These are phyloP conservation scores for Apiotrichum mycotoxinovorans DNA, from an alignment of 1,284 basidiomycete genomes.

Conservation along the genomic window DNA sequence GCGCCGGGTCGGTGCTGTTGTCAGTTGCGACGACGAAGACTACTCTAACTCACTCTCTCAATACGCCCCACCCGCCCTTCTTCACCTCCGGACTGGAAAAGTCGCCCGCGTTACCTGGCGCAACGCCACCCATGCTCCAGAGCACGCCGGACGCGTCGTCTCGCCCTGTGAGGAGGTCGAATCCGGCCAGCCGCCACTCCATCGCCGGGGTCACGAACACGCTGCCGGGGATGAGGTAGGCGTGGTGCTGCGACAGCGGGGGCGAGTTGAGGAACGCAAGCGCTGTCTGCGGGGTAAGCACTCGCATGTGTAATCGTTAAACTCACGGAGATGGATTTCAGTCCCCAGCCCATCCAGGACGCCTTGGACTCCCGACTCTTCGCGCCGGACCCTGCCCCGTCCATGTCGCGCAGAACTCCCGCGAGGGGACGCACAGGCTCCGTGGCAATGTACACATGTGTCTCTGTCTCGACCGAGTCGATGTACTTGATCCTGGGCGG, in stretches of 20 bases:
- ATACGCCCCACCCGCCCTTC: conserved; percentile 74
- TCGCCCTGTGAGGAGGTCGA: conserved; percentile 70
- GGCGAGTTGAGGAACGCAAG: conserved; percentile 86
- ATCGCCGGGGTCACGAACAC: conserved; percentile 79
- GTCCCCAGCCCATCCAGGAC: conserved; percentile 91
- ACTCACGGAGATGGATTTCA: conserved; percentile 82
- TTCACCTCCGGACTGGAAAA: conserved; percentile 80
- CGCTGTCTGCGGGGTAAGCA: conserved; percentile 61
- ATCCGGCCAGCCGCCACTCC: conserved; percentile 94
- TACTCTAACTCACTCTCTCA: conserved; percentile 67
- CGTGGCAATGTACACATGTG: conserved; percentile 85
- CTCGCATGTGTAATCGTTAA: neutral
- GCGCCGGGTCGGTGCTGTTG: conserved; percentile 65
- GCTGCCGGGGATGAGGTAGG: conserved; percentile 64
- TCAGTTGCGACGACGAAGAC: too few species aligned
- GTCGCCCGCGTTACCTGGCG: conserved; percentile 60
- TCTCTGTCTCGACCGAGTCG: conserved; percentile 85
- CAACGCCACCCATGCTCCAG: conserved; percentile 67
- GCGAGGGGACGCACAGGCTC: conserved; percentile 81
- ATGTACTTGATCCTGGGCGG: conserved; percentile 71
- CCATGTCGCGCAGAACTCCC: conserved; percentile 62
- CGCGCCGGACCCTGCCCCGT: conserved; percentile 25
- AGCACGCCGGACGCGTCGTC: conserved; percentile 44
- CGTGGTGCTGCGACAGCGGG: conserved; percentile 82
- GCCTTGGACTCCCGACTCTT: conserved; percentile 63